Evolutionary conservation across 1,284 basidiomycete species (phyloP).

Genomic region (Marasmius tenuissimus): DNA sequence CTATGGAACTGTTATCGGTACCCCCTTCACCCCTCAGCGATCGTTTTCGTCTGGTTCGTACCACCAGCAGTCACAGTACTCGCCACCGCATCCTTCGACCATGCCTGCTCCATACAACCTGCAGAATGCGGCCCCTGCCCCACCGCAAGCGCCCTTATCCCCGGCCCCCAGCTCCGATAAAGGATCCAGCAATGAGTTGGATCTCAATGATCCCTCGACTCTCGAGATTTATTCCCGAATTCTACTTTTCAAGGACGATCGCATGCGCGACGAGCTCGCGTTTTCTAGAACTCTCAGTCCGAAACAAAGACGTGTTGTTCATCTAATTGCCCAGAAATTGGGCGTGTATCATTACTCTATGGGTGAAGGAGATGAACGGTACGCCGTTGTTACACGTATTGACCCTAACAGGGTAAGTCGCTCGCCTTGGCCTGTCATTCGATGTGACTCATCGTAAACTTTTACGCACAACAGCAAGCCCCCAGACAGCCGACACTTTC

Average conservation of each 20-base stretch:
- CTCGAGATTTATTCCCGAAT: slow-evolving; percentile 98
- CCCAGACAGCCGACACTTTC: slow-evolving; percentile 55
- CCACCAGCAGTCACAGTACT: slow-evolving; percentile 61
- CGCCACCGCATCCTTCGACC: slow-evolving; percentile 55
- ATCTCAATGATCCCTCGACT: slow-evolving; percentile 94
- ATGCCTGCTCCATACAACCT: slow-evolving; percentile 64
- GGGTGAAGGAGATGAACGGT: slow-evolving; percentile 90
- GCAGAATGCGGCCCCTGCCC: slow-evolving; percentile 35
- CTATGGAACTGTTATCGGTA: slow-evolving; percentile 54
- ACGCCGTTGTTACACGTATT: slow-evolving; percentile 89
- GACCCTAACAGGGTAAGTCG: slow-evolving; percentile 71
- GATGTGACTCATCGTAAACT: neutral
- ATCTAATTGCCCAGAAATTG: slow-evolving; percentile 94
- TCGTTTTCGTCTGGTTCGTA: slow-evolving; percentile 64
- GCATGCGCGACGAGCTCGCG: slow-evolving; percentile 95
- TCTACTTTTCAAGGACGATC: slow-evolving; percentile 96
- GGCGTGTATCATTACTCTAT: slow-evolving; percentile 94
- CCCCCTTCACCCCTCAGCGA: slow-evolving; percentile 57
- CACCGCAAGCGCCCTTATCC: slow-evolving; percentile 48
- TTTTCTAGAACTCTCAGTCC: slow-evolving; percentile 87
- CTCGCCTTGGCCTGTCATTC: slow-evolving; percentile 10
- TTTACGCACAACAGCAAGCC: slow-evolving; percentile 36
- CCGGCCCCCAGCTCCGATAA: slow-evolving; percentile 64
- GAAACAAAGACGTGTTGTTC: slow-evolving; percentile 90
- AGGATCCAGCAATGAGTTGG: slow-evolving; percentile 69